These are phyloP conservation scores for Antitrichia curtipendula DNA, from an alignment of 225 moss, liverwort and hornwort species.

Conservation along the genomic window DNA sequence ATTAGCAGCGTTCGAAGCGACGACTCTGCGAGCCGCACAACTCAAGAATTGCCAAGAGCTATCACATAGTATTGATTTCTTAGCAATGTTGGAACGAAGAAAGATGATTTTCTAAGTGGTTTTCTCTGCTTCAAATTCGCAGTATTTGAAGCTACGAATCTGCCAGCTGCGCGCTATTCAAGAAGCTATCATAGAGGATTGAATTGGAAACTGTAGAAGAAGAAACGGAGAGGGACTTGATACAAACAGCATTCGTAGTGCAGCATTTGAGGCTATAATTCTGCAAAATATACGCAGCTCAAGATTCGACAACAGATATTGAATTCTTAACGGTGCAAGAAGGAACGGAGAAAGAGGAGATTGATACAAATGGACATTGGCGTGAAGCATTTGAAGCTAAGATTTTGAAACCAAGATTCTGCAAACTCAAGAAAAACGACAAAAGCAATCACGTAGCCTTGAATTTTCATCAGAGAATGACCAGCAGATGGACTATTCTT, in stretches of 20 bases:
- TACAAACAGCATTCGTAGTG: neutral
- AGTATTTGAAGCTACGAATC: neutral
- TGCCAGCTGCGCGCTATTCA: neutral
- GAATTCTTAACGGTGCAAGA: neutral
- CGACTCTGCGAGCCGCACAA: neutral
- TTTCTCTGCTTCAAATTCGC: neutral
- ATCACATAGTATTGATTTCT: neutral
- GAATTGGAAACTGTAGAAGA: neutral
- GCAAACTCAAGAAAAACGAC: neutral
- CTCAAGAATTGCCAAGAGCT: neutral
- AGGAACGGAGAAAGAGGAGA: neutral
- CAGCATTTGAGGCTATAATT: neutral
- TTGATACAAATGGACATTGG: too few relatives aligned
- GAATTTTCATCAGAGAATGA: neutral
- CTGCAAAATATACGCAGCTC: neutral
- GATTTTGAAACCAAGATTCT: neutral
- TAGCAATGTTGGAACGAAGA: neutral
- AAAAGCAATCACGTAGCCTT: neutral
- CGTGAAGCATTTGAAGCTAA: neutral
- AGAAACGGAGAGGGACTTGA: neutral
- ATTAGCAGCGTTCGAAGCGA: neutral
- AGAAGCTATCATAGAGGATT: neutral
- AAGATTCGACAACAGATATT: neutral
- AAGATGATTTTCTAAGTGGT: neutral
- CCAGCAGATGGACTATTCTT: neutral